phyloP scores from a whole-genome alignment of 371 early-diverging fungal species.

The Actinomucor elegans region DNA sequence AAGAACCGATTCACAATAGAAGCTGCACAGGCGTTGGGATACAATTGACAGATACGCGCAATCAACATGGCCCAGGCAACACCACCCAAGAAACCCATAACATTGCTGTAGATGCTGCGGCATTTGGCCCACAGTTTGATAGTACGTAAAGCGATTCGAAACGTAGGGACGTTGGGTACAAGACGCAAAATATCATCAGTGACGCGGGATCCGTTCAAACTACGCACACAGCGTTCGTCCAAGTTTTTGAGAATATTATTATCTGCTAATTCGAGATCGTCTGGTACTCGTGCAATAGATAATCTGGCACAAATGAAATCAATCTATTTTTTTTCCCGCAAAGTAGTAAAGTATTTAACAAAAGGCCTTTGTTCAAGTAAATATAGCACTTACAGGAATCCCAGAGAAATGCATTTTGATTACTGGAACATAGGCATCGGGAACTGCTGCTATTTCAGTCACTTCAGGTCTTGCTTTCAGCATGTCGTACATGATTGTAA shows the following conservation, averaged over 20 bases:
- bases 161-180: slow-evolving; percentile 92
- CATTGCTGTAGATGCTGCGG: slow-evolving; percentile 94
- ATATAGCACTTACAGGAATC: slow-evolving; percentile 67
- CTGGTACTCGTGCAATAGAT: slow-evolving; percentile 75
- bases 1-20: slow-evolving; percentile 93
- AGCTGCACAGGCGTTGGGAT: slow-evolving; percentile 93
- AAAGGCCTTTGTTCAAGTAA: background rate
- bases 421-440: slow-evolving; percentile 98
- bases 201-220: slow-evolving; percentile 98
- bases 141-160: slow-evolving; percentile 91
- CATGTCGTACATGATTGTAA: slow-evolving; percentile 87
- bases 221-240: slow-evolving; percentile 93
- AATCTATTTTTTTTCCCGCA: slow-evolving; percentile 74
- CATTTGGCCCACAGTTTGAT: slow-evolving; percentile 99
- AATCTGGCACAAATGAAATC: slow-evolving; percentile 97
- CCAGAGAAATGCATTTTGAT: slow-evolving; percentile 94
- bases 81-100: slow-evolving; percentile 99
- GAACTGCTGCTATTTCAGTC: slow-evolving; percentile 85
- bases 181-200: slow-evolving; percentile 97
- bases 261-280: slow-evolving; percentile 88
- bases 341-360: background rate
- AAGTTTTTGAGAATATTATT: slow-evolving; percentile 87
- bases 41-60: slow-evolving; percentile 97
- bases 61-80: slow-evolving; percentile 99
- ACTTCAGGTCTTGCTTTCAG: slow-evolving; percentile 84